Base-by-base conservation (phyloP, 108 stramenopile species). In the Skeletonema costatum region DNA sequence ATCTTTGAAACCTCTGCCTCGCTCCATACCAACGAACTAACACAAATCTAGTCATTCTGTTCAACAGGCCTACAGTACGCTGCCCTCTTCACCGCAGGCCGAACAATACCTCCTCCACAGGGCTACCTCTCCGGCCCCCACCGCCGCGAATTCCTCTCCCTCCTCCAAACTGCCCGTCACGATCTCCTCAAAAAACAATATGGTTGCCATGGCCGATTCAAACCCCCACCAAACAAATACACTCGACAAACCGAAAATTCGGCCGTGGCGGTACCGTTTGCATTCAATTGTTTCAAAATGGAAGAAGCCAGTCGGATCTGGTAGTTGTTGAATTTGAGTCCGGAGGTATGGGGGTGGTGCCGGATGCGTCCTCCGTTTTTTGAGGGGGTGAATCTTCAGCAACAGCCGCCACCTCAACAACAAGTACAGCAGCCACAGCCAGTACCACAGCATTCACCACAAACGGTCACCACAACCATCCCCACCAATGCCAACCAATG, bases 231-330 rank as follows among this genome's bases (percentile, higher is more conserved):
- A 86, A 87, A n/a, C n/a, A 13, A 87, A 86, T 68, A 81, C 81
- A 42, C 68, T 96, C 65, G 90, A 93, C 78, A 64, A 50, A 25
- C 41, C 42, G 16, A 93, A 93, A 96, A 70, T 96, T 94, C 73
- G 73, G 73, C 74, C 30, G 86, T 88, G 16, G 96, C 96, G 12
- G 75, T 96, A 5, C 75, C 75, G 96, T 31, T 72, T 94, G 64
- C n/a, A 96, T 96, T 71, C 93, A 96, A 77, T 71, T 94, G 36
- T 77, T 85, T 41, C 96, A 96, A 68, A 94, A 92, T 85, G 93
- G 92, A 44, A 81, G 42, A 85, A 86, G 46, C 90, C 89, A 53
- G 66, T 83, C n/a, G 56, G 96, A 90, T 64, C 16, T 86, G 17
- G 74, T 60, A n/a, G n/a, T n/a, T n/a, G 29, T 74, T 94, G 84